These are phyloP conservation scores for Podaxis sp. DNA, from an alignment of 768 basidiomycete genomes.

Conservation along the genomic window DNA sequence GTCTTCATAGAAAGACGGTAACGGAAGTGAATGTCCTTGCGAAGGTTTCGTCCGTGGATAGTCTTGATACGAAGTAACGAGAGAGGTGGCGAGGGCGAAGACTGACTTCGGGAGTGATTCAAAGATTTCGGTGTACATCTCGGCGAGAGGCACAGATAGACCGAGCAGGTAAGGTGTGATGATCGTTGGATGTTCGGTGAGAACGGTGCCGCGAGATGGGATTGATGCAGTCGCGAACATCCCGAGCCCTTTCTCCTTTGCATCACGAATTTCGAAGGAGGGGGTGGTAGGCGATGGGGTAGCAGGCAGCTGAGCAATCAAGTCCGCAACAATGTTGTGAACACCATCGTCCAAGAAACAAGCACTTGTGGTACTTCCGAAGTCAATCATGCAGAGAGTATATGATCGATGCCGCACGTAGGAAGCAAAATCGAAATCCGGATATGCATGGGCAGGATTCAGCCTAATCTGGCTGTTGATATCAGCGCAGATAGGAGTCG, in stretches of 20 bases:
- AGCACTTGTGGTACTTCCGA: slow-evolving; percentile 21
- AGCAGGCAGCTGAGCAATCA: not conserved
- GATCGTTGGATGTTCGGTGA: slow-evolving; percentile 39
- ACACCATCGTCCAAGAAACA: slow-evolving; percentile 30
- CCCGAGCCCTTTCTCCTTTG: slow-evolving; percentile 31
- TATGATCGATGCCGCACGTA: slow-evolving; percentile 26
- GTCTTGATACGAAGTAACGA: slow-evolving; percentile 11
- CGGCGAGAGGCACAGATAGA: slow-evolving; percentile 23
- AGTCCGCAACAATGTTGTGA: slow-evolving; percentile 23
- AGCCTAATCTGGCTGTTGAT: slow-evolving; percentile 22
- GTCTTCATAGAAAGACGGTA: slow-evolving; percentile 33
- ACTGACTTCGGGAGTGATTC: slow-evolving; percentile 25
- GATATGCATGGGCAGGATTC: slow-evolving; percentile 21
- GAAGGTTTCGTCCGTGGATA: slow-evolving; percentile 24
- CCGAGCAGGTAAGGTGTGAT: slow-evolving; percentile 28
- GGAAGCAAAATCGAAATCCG: slow-evolving; percentile 26
- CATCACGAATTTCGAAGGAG: slow-evolving; percentile 22
- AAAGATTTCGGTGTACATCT: slow-evolving; percentile 25
- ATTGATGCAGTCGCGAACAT: slow-evolving; percentile 35
- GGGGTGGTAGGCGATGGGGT: not conserved
- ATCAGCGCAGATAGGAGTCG: slow-evolving; percentile 2
- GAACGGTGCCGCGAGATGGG: slow-evolving; percentile 29
- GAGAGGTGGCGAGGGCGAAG: slow-evolving; percentile 1
- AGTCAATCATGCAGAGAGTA: slow-evolving; percentile 20
- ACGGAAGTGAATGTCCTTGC: slow-evolving; percentile 27